These are phyloP conservation scores for Rhynchosporium graminicola DNA, from an alignment of 2,329 filamentous ascomycete genomes.

Conservation along the genomic window DNA sequence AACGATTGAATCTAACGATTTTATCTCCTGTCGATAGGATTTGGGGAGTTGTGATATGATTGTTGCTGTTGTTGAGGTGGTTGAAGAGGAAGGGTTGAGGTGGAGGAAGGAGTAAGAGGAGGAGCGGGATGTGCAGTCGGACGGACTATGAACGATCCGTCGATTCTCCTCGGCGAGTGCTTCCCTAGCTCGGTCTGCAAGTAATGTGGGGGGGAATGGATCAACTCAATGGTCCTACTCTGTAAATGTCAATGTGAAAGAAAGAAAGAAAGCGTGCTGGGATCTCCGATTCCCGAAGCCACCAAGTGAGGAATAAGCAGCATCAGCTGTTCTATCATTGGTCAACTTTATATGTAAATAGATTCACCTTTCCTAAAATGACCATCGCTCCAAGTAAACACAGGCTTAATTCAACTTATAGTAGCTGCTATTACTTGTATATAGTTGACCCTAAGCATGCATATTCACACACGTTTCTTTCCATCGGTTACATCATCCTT, in stretches of 20 bases:
- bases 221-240: no score
- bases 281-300: neutral
- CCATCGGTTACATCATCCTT: no score
- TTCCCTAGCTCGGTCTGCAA: neutral
- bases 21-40: constrained; percentile 22
- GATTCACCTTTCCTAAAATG: constrained; percentile 1
- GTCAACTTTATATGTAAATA: neutral
- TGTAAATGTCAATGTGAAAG: no score
- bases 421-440: no score
- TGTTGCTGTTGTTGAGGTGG: neutral
- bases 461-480: no score
- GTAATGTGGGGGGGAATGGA: neutral
- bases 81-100: neutral
- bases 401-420: neutral
- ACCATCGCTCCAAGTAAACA: neutral
- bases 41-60: constrained; percentile 1
- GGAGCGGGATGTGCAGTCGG: neutral
- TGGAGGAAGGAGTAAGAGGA: neutral
- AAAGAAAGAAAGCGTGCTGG: neutral
- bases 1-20: no score
- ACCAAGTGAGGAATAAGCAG: constrained; percentile 9
- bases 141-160: constrained; percentile 13
- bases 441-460: no score
- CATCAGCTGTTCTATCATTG: neutral
- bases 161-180: constrained; percentile 12